Base-by-base conservation (phyloP, 305 asterid species). In the Fraxinus baroniana region DNA sequence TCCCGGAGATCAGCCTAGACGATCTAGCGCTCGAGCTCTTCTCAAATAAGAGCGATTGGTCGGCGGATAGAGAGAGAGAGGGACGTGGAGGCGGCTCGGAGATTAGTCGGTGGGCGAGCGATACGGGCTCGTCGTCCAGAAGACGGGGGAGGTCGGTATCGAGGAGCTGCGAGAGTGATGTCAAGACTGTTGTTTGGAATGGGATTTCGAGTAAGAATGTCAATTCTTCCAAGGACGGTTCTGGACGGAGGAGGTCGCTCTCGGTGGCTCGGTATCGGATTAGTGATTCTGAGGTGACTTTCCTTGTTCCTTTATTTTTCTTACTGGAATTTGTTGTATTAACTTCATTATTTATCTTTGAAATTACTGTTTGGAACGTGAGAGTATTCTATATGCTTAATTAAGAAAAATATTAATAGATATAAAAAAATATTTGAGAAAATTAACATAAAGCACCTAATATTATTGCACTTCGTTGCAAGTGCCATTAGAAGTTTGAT, bases 61-160 rank as follows among this genome's bases (percentile, higher is more conserved):
- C 78, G 83, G 88, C 37, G 85, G 90, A 75, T 79, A 85, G 83
- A 62, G 83, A 79, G 82, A 83, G 85, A 46, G 86, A 57, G 80
- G 82, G 76, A 72, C 89, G 77, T 93, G 82, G 85, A 87, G 85
- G 88, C 89, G 93, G 41, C 78, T 81, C 36, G 80, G 94, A 87
- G 85, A 84, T 91, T 82, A 95, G 96, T 28, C 94, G 96, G 35
- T 95, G 95, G 97, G 98, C 97, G 41, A 88, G 91, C 17, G 98
- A 93, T 84, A 93, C 98, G 78, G 97, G 90, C 76, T 94, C 76
- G 26, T 71, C 98, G 83, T 94, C 98, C 0, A 87, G 82, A 84
- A 91, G 95, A 73, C 91, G 93, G 86, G 98, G 93, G 20, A 88
- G 98, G 83, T 96, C 98, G 2, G 95, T 90, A 36, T 94, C 98